Base-by-base conservation (phyloP, 225 moss, liverwort and hornwort species). In the Ulota crispa region DNA sequence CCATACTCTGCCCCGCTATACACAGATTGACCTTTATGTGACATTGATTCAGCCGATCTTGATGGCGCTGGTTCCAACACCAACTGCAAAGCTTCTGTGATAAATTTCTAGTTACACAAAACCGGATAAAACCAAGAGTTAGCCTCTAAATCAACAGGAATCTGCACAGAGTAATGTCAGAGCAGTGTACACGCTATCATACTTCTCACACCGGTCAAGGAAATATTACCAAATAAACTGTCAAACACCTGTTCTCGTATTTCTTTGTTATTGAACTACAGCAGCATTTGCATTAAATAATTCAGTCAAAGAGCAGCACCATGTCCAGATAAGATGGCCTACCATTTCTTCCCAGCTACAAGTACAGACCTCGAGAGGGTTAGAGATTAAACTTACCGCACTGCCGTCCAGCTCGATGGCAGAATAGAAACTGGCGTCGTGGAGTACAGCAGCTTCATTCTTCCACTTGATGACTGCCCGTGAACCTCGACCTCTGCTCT, bases 401-500 rank as follows among this genome's bases (percentile, higher is more conserved):
- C 79, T 85, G 78, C 99, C 99, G 78, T 86, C 88, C 43, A 99
- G 83, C 83, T 99, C 93, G 77, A 99, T 92, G n/a, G 91, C 85
- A 64, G 91, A 93, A 80, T 88, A 88, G 76, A 93, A 99, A 74
- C 96, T 92, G 50, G 94, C 92, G 81, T 99, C 96, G 82, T 96
- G 94, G 64, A 99, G 91, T 64, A 93, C 77, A 39, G 93, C 94
- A 74, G 87, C 90, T 73, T 99, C 92, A 63, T 87, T 92, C 24
- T 82, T 88, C 99, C 99, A 99, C 80, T 81, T 89, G 41, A 95
- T 84, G 47, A 99, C 88, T 79, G 94, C 86, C 80, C 93, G 84
- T 10, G 99, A 99, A 68, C 94, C 96, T 82, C 89, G 90, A 34
- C 99, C 99, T 85, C 99, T 99, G 92, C 80, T 80, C 80, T 76